Conservation (phyloP, 495 filamentous ascomycete genomes). For the Tricharina praecox region DNA sequence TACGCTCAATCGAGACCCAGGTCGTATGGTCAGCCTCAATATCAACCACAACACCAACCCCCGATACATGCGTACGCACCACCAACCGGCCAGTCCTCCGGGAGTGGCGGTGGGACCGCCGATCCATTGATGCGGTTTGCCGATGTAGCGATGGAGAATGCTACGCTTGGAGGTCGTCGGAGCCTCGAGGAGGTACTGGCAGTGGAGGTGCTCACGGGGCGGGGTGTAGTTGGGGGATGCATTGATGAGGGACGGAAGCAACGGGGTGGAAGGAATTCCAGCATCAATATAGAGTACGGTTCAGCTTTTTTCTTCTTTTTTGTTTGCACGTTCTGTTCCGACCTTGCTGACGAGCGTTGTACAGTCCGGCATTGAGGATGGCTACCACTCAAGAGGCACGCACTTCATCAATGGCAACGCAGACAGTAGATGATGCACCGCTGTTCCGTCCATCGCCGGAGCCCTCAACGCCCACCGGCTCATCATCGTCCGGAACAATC, state of each 20-base stretch:
- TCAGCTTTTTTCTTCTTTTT: neutral
- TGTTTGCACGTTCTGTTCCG: no score
- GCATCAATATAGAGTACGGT: constrained; percentile 18
- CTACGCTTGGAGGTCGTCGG: constrained; percentile 14
- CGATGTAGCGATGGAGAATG: constrained; percentile 19
- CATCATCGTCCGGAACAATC: constrained; percentile 1
- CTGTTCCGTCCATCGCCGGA: constrained; percentile 18
- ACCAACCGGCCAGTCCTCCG: neutral
- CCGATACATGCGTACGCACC: neutral
- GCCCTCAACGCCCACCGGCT: constrained; percentile 3
- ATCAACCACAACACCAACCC: neutral
- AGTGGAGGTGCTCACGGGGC: constrained; percentile 15
- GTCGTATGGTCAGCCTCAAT: neutral
- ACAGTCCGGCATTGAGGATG: neutral
- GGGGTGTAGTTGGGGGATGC: no score
- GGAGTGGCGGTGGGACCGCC: neutral
- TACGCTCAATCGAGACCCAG: neutral
- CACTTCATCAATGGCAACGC: constrained; percentile 9
- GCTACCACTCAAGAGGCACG: neutral
- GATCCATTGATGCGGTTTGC: constrained; percentile 21
- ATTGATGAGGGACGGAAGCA: no score
- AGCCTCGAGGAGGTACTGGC: constrained; percentile 20
- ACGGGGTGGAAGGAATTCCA: constrained; percentile 1
- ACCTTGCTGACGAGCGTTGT: no score
- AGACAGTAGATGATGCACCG: constrained; percentile 12